phyloP scores from a whole-genome alignment of 345 rosid species.

The Rhodamnia argentea region DNA sequence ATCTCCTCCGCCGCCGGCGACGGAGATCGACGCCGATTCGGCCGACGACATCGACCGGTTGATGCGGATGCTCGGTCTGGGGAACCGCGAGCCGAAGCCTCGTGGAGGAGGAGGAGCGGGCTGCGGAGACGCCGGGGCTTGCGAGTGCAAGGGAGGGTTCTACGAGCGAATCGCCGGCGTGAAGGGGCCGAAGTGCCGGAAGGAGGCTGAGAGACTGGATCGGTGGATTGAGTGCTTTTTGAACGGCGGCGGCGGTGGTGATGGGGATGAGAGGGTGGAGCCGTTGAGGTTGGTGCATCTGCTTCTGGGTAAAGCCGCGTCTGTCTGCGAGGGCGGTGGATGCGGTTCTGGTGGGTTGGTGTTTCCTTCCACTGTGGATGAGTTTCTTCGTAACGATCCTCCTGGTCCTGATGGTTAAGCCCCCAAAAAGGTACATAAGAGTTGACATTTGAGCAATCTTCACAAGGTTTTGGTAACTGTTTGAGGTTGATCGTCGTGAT shows the following conservation, averaged over 20 bases:
- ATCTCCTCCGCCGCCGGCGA: not conserved
- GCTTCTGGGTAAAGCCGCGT: constrained; percentile 40
- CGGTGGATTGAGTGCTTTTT: constrained; percentile 28
- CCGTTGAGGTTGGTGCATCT: constrained; percentile 37
- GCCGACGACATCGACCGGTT: constrained; percentile 20
- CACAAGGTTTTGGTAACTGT: not conserved
- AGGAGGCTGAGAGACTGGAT: constrained; percentile 32
- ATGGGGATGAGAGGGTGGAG: constrained; percentile 9
- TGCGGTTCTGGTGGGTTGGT: constrained; percentile 17
- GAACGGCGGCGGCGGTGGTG: constrained; percentile 3
- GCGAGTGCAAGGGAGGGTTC: constrained; percentile 26
- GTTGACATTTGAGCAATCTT: not conserved
- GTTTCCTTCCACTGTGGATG: constrained; percentile 35
- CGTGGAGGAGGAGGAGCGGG: constrained; percentile 1
- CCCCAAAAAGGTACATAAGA: not conserved
- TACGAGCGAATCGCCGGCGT: constrained; percentile 38
- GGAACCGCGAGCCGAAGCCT: not conserved
- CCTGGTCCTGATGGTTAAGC: constrained; percentile 4
- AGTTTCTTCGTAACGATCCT: constrained; percentile 27
- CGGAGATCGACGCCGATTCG: not conserved
- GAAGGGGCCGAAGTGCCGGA: constrained; percentile 35
- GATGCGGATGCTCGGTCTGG: constrained; percentile 25
- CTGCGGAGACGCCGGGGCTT: not conserved
- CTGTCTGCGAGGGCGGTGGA: constrained; percentile 2
- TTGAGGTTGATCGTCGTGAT: not conserved